Evolutionary conservation across 2,329 filamentous ascomycete species (phyloP), one percentile per base, ranked within the genome.

Genomic region (Cladosporium sp.): DNA sequence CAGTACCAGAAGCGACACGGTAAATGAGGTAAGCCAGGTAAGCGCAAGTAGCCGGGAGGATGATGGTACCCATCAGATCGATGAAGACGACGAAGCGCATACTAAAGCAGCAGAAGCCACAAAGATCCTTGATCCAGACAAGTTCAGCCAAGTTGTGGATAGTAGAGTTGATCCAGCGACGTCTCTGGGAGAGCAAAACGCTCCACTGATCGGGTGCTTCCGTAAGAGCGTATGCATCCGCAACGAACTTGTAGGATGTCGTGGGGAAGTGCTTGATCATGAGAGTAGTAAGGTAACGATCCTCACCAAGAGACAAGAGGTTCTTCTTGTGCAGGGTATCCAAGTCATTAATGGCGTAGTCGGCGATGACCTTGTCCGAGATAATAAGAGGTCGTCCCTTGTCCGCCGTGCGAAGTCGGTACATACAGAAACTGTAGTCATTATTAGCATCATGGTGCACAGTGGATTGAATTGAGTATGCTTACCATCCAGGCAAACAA

Each of bases 151-250:
- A 80, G 78, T 99, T 99, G 84, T 99, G 95, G 68, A 99, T 90
- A 11, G 95, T 99, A 1, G 95, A 98, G 82, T 99, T 99, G 79
- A 99, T 99, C 95, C 95, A 99, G 78, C 95, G 91, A 83, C 95
- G 93, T 85, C 95, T 90, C 78, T 99, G 95, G n/a, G 95, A 99
- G 36, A 99, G 84, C 72, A 99, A 82, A 73, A 99, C 92, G 75
- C 89, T 91, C 92, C 93, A 99, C 28, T 90, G 92, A 74, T 98
- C 93, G 2, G 95, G 95, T 0, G 95, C 95, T 52, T 94, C 94
- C 1, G 95, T 99, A 74, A 92, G 90, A 71, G 93, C 96, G 78
- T 93, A 95, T 8, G 95, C 95, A 79, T 97, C 92, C 0, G 93
- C 88, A 62, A 97, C 86, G 78, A 98, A 99, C 80, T 98, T 99